Evolutionary conservation across 495 filamentous ascomycete species (phyloP), one percentile per base, ranked within the genome.

Genomic region (Xylaria palmicola): DNA sequence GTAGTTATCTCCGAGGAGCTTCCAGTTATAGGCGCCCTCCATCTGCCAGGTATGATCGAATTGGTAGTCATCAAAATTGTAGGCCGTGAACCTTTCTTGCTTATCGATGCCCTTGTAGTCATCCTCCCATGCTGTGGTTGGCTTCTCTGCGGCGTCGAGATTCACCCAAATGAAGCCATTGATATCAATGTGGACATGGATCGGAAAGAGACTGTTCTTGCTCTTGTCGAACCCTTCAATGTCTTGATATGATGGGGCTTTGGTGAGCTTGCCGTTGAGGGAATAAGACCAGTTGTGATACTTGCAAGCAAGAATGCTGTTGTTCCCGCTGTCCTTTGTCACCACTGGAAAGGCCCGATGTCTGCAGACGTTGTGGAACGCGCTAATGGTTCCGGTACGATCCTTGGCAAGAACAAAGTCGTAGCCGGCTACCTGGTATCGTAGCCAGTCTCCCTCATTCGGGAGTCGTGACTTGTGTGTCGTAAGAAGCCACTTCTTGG

Each of bases 201-300:
- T 67, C 61, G 76, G 74, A 67, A 81, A 84, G 7, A 85, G 73
- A 4, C 78, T 72, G 26, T 85, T 83, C 62, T 77, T 62, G 47
- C 24, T 62, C 69, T 83, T 86, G 52, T 86, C 82, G 59, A 87
- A 86, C 17, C 75, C 83, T 15, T 73, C 67, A 8, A 85, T 63
- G 6, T 77, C 75, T 24, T 86, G 76, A 60, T 82, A 87, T 3
- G 78, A 74, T 0, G 84, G 84, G 2, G 85, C 84, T 67, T 86
- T 85, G 45, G 83, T 77, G 39, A 87, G 68, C 34, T 79, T 75
- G 17, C 85, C 84, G 41, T 68, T 75, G 5, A 78, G 76, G 55
- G 83, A 79, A 60, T 86, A 87, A 37, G 79, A 81, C 85, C 85
- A 88, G 24, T 85, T 84, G 68, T 88, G 85, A 62, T 86, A 88